Conservation (phyloP, 192 early-diverging fungal species). For the Pecoramyces ruminantium region DNA sequence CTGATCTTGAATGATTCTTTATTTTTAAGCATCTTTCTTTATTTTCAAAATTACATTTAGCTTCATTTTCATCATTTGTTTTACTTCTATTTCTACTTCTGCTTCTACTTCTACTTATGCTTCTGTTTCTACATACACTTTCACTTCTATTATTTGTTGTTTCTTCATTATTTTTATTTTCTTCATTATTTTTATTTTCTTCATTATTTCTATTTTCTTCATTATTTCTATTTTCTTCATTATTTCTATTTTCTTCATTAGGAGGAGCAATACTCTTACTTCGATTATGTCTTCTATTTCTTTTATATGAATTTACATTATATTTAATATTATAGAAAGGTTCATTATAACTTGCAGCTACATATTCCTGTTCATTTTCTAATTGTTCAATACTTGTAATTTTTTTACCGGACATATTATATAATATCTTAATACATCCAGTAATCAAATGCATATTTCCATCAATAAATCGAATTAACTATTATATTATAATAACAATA, state of each 20-base stretch:
- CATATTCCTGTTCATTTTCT: neutral
- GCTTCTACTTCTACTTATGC: no score
- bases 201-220: neutral
- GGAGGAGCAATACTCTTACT: no score
- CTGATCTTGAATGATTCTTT: neutral
- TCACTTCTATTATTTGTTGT: neutral
- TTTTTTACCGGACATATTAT: neutral
- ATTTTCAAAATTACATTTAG: no score
- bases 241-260: no score
- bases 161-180: neutral
- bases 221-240: no score
- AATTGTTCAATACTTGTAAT: neutral
- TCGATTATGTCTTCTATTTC: neutral
- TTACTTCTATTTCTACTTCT: no score
- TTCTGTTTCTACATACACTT: neutral
- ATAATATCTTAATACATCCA: neutral
- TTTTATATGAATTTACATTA: neutral
- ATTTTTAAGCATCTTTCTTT: neutral
- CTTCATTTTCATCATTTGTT: no score
- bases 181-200: neutral
- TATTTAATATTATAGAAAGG: neutral
- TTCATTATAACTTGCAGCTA: neutral
- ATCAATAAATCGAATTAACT: neutral
- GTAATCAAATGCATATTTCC: neutral
- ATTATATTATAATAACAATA: no score